Conservation (phyloP, 805 yeast species). For the Saccharomycopsis microspora region DNA sequence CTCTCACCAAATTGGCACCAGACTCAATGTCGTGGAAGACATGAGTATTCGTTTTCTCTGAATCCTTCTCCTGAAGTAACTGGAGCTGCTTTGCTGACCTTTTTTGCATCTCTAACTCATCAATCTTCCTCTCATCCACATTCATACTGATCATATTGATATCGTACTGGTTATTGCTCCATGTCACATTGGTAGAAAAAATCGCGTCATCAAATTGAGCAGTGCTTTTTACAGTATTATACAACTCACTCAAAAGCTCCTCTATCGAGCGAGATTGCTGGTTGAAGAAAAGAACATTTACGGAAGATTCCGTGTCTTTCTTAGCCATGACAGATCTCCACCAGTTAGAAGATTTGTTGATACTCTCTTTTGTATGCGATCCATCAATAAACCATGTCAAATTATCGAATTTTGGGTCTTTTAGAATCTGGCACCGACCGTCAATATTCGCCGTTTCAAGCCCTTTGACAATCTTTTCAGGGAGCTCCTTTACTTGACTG, state of each 20-base stretch:
- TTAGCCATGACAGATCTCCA: conserved; percentile 26
- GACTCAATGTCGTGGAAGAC: conserved; percentile 71
- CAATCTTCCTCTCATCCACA: conserved; percentile 68
- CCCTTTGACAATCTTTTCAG: conserved; percentile 44
- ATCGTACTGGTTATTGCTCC: conserved; percentile 71
- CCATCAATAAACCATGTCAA: conserved; percentile 88
- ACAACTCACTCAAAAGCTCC: conserved; percentile 45
- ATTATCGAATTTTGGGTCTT: conserved; percentile 28
- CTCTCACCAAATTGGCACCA: conserved; percentile 43
- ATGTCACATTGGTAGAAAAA: conserved; percentile 87
- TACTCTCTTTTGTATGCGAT: conserved; percentile 88
- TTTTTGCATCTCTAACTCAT: conserved; percentile 71
- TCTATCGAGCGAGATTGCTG: conserved; percentile 89
- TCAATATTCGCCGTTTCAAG: conserved; percentile 72
- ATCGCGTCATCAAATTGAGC: conserved; percentile 61
- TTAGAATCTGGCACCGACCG: conserved; percentile 82
- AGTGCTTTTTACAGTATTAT: conserved; percentile 28
- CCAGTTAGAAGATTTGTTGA: conserved; percentile 79
- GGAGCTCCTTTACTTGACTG: conserved; percentile 24
- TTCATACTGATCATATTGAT: conserved; percentile 80
- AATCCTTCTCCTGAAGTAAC: conserved; percentile 32
- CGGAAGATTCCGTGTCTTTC: conserved; percentile 16
- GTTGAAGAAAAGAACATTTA: conserved; percentile 62
- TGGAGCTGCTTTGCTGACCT: conserved; percentile 63
- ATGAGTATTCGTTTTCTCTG: conserved; percentile 38